Evolutionary conservation across 495 filamentous ascomycete species (phyloP).

Genomic region (Penicillium parvum): DNA sequence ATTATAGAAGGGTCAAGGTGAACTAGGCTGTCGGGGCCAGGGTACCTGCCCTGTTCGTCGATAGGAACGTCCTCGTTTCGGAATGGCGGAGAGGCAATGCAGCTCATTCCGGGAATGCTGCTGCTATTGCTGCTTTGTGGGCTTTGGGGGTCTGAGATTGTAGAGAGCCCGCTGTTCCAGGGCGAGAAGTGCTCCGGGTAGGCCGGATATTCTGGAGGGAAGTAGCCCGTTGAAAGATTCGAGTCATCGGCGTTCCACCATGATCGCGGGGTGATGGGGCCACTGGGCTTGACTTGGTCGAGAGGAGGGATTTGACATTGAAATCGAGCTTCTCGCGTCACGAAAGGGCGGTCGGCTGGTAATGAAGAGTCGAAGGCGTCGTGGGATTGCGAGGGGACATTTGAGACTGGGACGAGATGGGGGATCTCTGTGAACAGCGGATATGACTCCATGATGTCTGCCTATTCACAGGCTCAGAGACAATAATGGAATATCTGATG

Average conservation of each 20-base stretch:
- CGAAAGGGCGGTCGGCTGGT: slow-evolving; percentile 10
- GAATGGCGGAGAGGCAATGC: slow-evolving; percentile 19
- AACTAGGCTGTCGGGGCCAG: slow-evolving; percentile 14
- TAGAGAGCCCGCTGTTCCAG: slow-evolving; percentile 20
- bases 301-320: slow-evolving; percentile 9
- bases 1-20: slow-evolving; percentile 10
- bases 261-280: not conserved
- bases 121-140: slow-evolving; percentile 14
- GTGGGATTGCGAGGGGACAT: slow-evolving; percentile 3
- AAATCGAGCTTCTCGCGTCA: slow-evolving; percentile 8
- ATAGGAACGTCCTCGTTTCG: slow-evolving; percentile 19
- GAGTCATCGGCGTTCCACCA: slow-evolving; percentile 10
- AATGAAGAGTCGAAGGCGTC: slow-evolving; percentile 13
- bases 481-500: too few species aligned
- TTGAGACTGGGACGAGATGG: slow-evolving; percentile 6
- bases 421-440: slow-evolving; percentile 13
- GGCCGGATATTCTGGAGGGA: slow-evolving; percentile 4
- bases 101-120: slow-evolving; percentile 14
- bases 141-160: slow-evolving; percentile 22
- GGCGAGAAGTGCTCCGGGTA: slow-evolving; percentile 11
- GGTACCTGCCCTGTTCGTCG: slow-evolving; percentile 12
- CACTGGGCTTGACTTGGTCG: slow-evolving; percentile 3
- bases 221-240: slow-evolving; percentile 4
- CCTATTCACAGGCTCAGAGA: too few species aligned
- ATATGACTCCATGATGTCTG: slow-evolving; percentile 23